Evolutionary conservation across 768 basidiomycete species (phyloP), one percentile per base, ranked within the genome.

Genomic region (Pisolithus sp.): DNA sequence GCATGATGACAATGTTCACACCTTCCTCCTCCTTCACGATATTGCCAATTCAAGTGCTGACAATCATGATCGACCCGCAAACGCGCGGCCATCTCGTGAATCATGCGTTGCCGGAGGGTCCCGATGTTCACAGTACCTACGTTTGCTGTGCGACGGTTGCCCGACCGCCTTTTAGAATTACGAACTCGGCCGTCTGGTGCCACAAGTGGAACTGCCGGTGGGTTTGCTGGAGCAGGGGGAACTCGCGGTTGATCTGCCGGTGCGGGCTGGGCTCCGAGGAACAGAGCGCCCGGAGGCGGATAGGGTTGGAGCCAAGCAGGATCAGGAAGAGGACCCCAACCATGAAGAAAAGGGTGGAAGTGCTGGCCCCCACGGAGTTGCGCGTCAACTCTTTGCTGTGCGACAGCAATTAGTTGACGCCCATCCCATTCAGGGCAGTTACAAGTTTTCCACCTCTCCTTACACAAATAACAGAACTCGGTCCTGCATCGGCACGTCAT

Each of bases 341-440:
- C 34, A 34, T 15, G 34, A 34, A 34, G 12, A 15, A 34, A 34
- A 34, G 34, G 34, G 12, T 34, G 13, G 34, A 34, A 34, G 34
- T 34, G 13, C 34, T 34, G 34, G 34, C 34, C 34, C 34, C 34
- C 34, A 34, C 73, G 67, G 39, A 75, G 52, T 26, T 62, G 66
- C 9, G 64, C 60, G 34, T 76, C 70, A 18, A 79, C 78, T 20
- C 76, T 68, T 26, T 68, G 67, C 50, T 73, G 68, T 0, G 81
- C 83, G 4, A 69, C 74, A 3, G 55, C 68, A 28, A 76, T 10
- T 12, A 67, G 23, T 6, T 56, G 50, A 3, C 24, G 30, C 57
- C 86, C 86, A 20, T 86, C 84, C 83, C 85, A 88, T 52, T 83
- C 81, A 0, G 74, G 72, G 55, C 86, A 88, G 0, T 0, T 13